phyloP scores from a whole-genome alignment of 148 eudicot genomes.

The Gaultheria prostrata region DNA sequence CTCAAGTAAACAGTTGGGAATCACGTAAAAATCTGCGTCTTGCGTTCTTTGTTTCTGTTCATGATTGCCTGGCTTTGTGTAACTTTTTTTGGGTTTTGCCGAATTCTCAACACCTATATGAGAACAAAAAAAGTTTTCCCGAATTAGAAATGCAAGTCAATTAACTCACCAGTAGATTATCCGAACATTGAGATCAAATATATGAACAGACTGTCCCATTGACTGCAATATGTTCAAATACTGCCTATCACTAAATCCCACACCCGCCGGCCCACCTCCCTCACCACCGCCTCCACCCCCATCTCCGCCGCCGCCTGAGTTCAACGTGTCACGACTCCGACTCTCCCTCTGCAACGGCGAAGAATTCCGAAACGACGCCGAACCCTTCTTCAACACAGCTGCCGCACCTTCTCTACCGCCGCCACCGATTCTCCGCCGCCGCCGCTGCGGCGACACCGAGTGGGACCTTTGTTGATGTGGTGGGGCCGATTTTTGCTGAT shows the following conservation, averaged over 20 bases:
- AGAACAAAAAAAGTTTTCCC: neutral
- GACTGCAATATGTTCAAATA: conserved; percentile 83
- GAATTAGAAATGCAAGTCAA: conserved; percentile 6
- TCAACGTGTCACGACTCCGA: conserved; percentile 24
- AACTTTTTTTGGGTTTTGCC: no score
- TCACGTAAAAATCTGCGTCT: no score
- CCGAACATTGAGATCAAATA: conserved; percentile 48
- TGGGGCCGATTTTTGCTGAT: conserved; percentile 15
- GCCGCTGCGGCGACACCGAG: conserved; percentile 74
- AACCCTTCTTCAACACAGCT: conserved; percentile 47
- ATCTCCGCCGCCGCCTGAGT: neutral
- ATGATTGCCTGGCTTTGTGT: no score
- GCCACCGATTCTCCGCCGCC: conserved; percentile 23
- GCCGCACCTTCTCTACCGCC: conserved; percentile 22
- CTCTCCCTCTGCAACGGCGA: conserved; percentile 81
- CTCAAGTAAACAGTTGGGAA: no score
- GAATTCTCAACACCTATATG: neutral
- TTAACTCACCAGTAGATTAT: conserved; percentile 71
- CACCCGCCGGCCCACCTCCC: conserved; percentile 23
- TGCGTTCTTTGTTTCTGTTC: no score
- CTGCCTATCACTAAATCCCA: conserved; percentile 63
- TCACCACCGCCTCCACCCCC: conserved; percentile 15
- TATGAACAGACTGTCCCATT: conserved; percentile 93
- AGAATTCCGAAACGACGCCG: conserved; percentile 50
- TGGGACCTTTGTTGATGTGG: conserved; percentile 45